Evolutionary conservation across 306 rosid species (phyloP).

Genomic region (Vigna hirtella): DNA sequence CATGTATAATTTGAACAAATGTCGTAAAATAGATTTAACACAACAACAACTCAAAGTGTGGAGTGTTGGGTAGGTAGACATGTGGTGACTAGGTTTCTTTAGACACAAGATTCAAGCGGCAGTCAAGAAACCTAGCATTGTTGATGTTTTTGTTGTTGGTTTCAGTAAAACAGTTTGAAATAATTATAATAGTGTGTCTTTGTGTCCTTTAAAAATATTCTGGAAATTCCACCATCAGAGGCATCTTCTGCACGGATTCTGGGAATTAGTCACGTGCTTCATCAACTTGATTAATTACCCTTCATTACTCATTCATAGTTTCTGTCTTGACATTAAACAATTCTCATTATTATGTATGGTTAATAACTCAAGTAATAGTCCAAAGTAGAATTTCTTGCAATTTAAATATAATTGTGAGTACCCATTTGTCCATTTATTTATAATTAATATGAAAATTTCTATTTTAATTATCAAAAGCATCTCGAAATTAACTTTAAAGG

Average conservation of each 20-base stretch:
- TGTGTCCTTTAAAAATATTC: constrained; percentile 5
- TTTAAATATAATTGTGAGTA: neutral
- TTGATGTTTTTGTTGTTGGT: constrained; percentile 14
- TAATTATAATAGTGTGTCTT: neutral
- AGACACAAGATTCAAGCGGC: constrained; percentile 46
- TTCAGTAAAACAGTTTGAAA: constrained; percentile 31
- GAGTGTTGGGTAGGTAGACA: constrained; percentile 36
- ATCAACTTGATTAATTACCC: constrained; percentile 30
- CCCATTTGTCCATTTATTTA: neutral
- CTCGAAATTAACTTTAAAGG: constrained; percentile 31
- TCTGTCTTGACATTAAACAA: neutral
- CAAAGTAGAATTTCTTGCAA: neutral
- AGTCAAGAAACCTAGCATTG: constrained; percentile 40
- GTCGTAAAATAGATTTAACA: constrained; percentile 17
- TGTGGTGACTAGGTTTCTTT: constrained; percentile 50
- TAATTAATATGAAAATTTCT: neutral
- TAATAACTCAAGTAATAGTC: neutral
- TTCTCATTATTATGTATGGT: neutral
- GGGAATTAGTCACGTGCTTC: constrained; percentile 52
- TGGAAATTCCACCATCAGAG: constrained; percentile 26
- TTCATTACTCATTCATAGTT: neutral
- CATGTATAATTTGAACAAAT: constrained; percentile 23
- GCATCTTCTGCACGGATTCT: constrained; percentile 56
- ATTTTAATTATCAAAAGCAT: neutral
- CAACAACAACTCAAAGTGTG: constrained; percentile 27